Evolutionary conservation across 2,329 filamentous ascomycete species (phyloP), one percentile per base, ranked within the genome.

Genomic region (Fusarium ramigenum): DNA sequence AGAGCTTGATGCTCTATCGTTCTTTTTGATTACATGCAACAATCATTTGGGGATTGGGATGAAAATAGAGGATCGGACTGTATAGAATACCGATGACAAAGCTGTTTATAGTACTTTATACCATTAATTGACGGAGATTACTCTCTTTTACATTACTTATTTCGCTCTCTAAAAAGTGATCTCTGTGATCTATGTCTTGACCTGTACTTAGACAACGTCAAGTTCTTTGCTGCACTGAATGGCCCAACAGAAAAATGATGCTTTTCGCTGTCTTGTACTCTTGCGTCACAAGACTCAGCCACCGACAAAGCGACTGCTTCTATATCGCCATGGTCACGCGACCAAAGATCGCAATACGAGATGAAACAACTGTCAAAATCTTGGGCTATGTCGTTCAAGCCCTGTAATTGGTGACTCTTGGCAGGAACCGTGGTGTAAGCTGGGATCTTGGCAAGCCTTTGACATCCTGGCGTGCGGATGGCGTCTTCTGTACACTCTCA

Each of bases 41-140:
- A 30, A 43, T 28, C n/a, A 39, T 46, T 46, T 19, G 23, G 15
- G 23, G 23, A 25, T 23, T 44, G 40, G 36, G 43, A 37, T 50
- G 58, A 60, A 64, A 59, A 64, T 74, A 73, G 66, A 73, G 14
- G 57, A 66, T 61, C 44, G 37, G 46, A 44, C 36, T 60, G 54
- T 56, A 68, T 74, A 74, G 70, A 68, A 71, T 61, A 64, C 50
- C 66, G 37, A 42, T 46, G 23, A n/a, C 32, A 25, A 44, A 57
- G 34, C 50, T 46, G 37, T 66, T 63, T 49, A 50, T 43, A 59
- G 53, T 71, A 63, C 43, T 43, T 58, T 56, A 69, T 54, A 71
- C 44, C 39, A 67, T 74, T 74, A 74, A 73, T 73, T 61, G 58
- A 73, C 19, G 23, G 46, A 72, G 37, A 64, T 61, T 44, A 58